Evolutionary conservation across 2,329 filamentous ascomycete species (phyloP), one percentile per base, ranked within the genome.

Genomic region (Epichloe scottii): DNA sequence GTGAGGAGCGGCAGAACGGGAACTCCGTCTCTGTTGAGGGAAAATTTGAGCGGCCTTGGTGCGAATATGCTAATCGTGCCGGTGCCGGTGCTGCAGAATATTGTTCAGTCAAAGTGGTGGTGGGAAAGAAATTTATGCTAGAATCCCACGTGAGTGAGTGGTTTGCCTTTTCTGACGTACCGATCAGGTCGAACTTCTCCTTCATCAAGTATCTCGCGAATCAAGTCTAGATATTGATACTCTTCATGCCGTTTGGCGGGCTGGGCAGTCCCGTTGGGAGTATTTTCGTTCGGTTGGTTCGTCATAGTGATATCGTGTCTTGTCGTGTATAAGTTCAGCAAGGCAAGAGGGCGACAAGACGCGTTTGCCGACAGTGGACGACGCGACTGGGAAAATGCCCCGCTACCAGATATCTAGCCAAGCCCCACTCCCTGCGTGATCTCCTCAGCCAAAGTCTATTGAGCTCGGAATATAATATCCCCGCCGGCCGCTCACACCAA

Each of bases 141-240:
- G 34, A 37, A 8, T 23, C 19, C 37, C 4, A 21, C 26, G 39
- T 17, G 11, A n/a, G 39, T 19, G 19, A 14, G 17, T 43, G 1
- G 4, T 46, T 46, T 19, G 30, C 35, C 11, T 10, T 26, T n/a
- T 33, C 6, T 3, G 43, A 34, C 60, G 35, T 73, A 87, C 84
- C 88, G 78, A 67, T 98, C 93, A 34, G 89, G 89, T 17, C 93
- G 84, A 64, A 89, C 84, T 67, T 98, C 93, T 61, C 93, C 93
- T 26, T 79, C 71, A 15, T 81, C 73, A 15, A 98, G 76, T 62
- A 97, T 96, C 58, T 88, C 80, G 57, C 82, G 84, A 55, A 97
- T 89, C 26, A 98, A 78, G 60, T 91, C 78, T 53, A 98, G 82
- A 66, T 98, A 98, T 69, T 97, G 93, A 63, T 89, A 75, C 71